Evolutionary conservation across 139 green algal species (phyloP).

Genomic region (Edaphochlamys debaryana): DNA sequence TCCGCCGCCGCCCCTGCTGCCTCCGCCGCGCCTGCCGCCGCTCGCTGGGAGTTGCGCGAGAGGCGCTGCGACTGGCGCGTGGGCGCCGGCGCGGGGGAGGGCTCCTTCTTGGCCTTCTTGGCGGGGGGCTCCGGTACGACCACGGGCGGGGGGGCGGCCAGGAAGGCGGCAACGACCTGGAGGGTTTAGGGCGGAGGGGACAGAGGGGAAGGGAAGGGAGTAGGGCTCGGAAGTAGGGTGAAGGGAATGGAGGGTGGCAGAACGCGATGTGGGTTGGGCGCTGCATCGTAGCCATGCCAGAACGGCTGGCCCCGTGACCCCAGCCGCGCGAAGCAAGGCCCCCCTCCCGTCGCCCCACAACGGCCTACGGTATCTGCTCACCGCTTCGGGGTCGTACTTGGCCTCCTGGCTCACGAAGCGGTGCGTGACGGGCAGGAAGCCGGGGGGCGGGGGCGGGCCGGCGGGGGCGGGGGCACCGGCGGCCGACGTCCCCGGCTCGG

Average conservation of each 20-base stretch:
- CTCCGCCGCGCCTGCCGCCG: background rate
- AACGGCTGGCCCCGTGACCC: too few relatives aligned
- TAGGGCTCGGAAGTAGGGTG: too few relatives aligned
- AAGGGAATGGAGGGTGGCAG: too few relatives aligned
- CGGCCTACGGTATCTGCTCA: too few relatives aligned
- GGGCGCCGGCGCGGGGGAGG: background rate
- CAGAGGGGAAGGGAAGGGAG: too few relatives aligned
- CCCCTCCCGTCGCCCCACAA: too few relatives aligned
- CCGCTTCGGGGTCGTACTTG: background rate
- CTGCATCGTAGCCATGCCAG: too few relatives aligned
- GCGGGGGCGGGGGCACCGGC: background rate
- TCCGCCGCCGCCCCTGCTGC: background rate
- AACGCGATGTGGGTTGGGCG: too few relatives aligned
- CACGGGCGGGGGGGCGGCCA: constrained; percentile 7
- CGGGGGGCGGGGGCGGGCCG: too few relatives aligned
- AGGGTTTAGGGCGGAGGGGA: too few relatives aligned
- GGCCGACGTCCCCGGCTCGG: background rate
- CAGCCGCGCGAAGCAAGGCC: too few relatives aligned
- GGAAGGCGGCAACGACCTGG: background rate
- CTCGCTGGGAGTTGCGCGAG: background rate
- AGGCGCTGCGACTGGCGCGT: background rate
- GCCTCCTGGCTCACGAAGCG: constrained; percentile 24
- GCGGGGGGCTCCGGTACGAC: background rate
- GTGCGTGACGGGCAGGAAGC: background rate
- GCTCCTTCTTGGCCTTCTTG: background rate